These are phyloP conservation scores for Cladosporium colombiae DNA, from an alignment of 2,329 filamentous ascomycete species.

Conservation along the genomic window DNA sequence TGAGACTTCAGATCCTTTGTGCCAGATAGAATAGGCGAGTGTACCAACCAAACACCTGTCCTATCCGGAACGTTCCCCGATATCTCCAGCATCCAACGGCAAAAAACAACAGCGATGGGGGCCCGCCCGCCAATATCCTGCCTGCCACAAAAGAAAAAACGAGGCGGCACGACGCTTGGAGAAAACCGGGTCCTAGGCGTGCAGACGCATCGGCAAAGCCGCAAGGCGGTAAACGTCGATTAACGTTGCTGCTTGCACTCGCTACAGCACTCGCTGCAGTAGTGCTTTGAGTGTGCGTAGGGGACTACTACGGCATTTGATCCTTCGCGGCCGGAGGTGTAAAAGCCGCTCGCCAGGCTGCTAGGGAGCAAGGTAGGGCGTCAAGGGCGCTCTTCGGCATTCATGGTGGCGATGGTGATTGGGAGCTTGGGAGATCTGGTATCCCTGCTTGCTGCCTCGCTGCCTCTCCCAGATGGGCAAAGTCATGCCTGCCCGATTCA, in stretches of 20 bases:
- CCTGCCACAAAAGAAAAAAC: not conserved
- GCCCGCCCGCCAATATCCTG: not conserved
- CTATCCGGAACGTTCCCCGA: not conserved
- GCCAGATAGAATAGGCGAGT: not conserved
- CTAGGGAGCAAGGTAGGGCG: not conserved
- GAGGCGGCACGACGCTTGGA: not conserved
- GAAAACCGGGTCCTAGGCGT: not conserved
- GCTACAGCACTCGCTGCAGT: not conserved
- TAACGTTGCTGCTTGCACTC: not conserved
- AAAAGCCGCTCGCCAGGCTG: not conserved
- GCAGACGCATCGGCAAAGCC: not conserved
- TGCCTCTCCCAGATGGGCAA: not conserved
- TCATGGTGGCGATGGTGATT: not conserved
- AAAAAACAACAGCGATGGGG: not conserved
- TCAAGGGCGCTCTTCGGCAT: conserved; percentile 1
- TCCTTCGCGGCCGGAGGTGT: not conserved
- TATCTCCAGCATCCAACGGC: not conserved
- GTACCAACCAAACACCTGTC: not conserved
- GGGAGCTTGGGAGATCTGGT: not conserved
- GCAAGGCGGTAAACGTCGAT: not conserved
- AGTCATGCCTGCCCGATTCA: not conserved
- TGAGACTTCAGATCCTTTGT: not conserved
- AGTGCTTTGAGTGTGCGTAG: not conserved
- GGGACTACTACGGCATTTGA: not conserved
- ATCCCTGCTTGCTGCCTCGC: not conserved